phyloP scores from a whole-genome alignment of 2,329 filamentous ascomycete species.

The Trichoderma sp. region DNA sequence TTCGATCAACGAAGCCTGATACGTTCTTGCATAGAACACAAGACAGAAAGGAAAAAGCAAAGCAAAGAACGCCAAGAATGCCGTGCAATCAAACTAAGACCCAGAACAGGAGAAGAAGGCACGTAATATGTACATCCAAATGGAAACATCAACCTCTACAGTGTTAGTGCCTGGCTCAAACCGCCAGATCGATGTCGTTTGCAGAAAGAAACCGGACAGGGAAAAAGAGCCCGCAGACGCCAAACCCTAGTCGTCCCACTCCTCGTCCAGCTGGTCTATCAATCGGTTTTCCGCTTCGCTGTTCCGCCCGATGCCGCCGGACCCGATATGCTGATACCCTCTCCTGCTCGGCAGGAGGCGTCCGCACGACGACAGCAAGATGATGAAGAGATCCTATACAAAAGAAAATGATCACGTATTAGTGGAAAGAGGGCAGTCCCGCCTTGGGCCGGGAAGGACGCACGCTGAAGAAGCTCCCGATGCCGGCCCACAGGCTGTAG shows the following conservation, averaged over 20 bases:
- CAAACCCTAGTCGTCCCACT: conserved; percentile 76
- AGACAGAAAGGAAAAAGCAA: not conserved
- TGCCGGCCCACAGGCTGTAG: conserved; percentile 87
- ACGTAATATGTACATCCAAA: conserved; percentile 24
- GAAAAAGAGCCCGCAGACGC: conserved; percentile 9
- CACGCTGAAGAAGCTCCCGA: conserved; percentile 78
- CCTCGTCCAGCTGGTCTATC: conserved; percentile 94
- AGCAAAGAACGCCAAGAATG: conserved; percentile 31
- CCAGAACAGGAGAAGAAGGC: not conserved
- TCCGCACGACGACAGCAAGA: conserved; percentile 69
- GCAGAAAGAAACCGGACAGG: conserved; percentile 15
- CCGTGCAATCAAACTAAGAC: conserved; percentile 17
- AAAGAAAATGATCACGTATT: conserved; percentile 25
- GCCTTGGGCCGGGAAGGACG: conserved; percentile 42
- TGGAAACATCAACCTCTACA: conserved; percentile 17
- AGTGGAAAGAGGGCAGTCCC: conserved; percentile 37
- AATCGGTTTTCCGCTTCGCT: conserved; percentile 86
- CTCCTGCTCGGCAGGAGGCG: conserved; percentile 64
- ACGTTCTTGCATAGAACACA: not conserved
- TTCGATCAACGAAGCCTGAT: conserved; percentile 3
- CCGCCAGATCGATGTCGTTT: not conserved
- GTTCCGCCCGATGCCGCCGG: conserved; percentile 45
- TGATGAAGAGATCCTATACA: conserved; percentile 65
- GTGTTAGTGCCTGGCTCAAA: not conserved
- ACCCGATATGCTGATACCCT: conserved; percentile 67